Evolutionary conservation across 2,329 filamentous ascomycete genomes (phyloP).

Genomic region (Epicoccum nigrum): DNA sequence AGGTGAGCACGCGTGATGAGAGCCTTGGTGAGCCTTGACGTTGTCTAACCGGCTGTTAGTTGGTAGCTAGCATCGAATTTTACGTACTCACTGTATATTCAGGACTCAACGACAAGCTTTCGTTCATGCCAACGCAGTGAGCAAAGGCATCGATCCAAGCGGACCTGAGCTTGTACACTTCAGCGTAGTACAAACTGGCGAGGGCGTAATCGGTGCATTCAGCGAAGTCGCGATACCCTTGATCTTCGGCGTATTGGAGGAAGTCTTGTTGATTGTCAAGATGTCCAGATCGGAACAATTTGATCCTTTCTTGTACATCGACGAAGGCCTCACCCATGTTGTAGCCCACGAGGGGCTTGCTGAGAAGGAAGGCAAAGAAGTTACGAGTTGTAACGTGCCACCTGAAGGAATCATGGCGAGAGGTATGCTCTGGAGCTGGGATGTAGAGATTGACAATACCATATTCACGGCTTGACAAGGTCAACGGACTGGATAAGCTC

Average conservation of each 20-base stretch:
- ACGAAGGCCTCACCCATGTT: conserved; percentile 69
- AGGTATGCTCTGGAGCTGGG: conserved; percentile 63
- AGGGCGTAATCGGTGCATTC: conserved; percentile 71
- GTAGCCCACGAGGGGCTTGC: conserved; percentile 70
- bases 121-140: conserved; percentile 80
- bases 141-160: conserved; percentile 76
- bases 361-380: conserved; percentile 73
- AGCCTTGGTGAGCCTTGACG: conserved; percentile 63
- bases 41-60: conserved; percentile 31
- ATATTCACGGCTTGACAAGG: conserved; percentile 44
- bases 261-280: conserved; percentile 67
- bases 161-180: conserved; percentile 66
- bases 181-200: conserved; percentile 70
- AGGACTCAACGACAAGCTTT: conserved; percentile 60
- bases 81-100: conserved; percentile 65
- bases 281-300: conserved; percentile 62
- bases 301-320: conserved; percentile 68
- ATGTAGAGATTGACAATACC: conserved; percentile 67
- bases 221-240: conserved; percentile 72
- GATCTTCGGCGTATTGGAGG: conserved; percentile 68
- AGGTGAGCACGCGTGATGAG: conserved; percentile 67
- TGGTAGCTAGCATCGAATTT: background rate
- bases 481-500: conserved; percentile 43
- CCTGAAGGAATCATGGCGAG: conserved; percentile 61
- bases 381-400: conserved; percentile 76